Percentiles rank a stretch among this genome's conserved stretches.
These are phyloP conservation scores for Acidomyces sp. DNA, from an alignment of 495 filamentous ascomycete genomes.

Conservation along the genomic window DNA sequence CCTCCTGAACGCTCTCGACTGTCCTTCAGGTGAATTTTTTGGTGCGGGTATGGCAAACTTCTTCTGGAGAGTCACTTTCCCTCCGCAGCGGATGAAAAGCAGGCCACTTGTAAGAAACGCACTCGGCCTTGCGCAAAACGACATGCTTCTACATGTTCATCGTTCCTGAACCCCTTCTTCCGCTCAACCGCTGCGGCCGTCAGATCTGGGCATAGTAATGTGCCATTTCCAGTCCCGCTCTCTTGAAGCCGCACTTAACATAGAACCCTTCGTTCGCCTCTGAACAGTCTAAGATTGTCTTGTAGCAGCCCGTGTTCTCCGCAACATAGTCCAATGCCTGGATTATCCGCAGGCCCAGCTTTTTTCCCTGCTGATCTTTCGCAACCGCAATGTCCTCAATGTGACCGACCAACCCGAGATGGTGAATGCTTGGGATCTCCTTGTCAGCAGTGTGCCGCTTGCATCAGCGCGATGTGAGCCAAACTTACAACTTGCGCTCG, in stretches of 20 bases:
- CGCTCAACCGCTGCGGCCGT: too few relatives aligned
- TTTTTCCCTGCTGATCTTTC: conserved; percentile 91
- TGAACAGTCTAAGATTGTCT: conserved; percentile 66
- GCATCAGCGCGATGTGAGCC: neutral
- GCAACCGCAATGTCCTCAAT: conserved; percentile 97
- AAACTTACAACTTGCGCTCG: conserved; percentile 63
- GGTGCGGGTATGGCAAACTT: too few relatives aligned
- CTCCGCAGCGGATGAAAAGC: too few relatives aligned
- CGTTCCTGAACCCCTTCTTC: too few relatives aligned
- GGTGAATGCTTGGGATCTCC: conserved; percentile 68
- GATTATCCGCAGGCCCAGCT: conserved; percentile 82
- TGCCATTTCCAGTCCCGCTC: conserved; percentile 92
- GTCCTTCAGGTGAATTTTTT: too few relatives aligned
- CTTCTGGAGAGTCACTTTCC: too few relatives aligned
- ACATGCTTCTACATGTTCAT: too few relatives aligned
- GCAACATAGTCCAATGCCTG: conserved; percentile 86
- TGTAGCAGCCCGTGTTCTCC: conserved; percentile 78
- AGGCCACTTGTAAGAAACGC: too few relatives aligned
- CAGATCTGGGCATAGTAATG: conserved; percentile 59
- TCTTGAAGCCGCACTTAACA: conserved; percentile 91
- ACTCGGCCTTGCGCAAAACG: too few relatives aligned
- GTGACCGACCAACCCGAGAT: conserved; percentile 70
- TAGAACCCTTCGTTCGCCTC: conserved; percentile 95
- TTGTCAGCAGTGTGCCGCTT: too few relatives aligned
- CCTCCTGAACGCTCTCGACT: too few relatives aligned